Percentiles rank a stretch among this genome's conserved stretches.
Conservation (phyloP, 2,329 filamentous ascomycete genomes). For the Truncatella angustata region DNA sequence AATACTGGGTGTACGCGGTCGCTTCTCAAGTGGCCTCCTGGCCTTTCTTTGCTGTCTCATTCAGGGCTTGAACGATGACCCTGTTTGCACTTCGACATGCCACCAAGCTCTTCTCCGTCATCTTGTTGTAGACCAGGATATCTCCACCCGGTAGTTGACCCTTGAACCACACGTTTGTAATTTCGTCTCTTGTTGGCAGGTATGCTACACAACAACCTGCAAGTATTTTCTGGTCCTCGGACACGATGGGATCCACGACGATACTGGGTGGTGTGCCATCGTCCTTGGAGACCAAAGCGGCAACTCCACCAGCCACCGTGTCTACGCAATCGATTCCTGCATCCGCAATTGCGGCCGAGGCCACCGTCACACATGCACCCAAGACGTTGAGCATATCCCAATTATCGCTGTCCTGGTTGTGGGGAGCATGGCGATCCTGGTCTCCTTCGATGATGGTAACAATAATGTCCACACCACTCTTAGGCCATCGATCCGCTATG, state of each 20-base stretch:
- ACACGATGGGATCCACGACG: conserved; percentile 78
- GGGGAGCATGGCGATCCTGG: conserved; percentile 62
- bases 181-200: conserved; percentile 80
- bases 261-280: conserved; percentile 39
- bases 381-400: conserved; percentile 93
- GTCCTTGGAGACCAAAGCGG: conserved; percentile 63
- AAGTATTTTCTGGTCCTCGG: conserved; percentile 73
- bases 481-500: conserved; percentile 95
- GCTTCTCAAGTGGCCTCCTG: conserved; percentile 15
- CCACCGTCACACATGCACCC: conserved; percentile 88
- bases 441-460: conserved; percentile 93
- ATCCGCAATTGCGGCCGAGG: conserved; percentile 88
- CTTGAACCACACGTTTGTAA: conserved; percentile 94
- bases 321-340: conserved; percentile 96
- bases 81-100: conserved; percentile 41
- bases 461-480: conserved; percentile 93
- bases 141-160: conserved; percentile 55
- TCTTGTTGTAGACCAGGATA: conserved; percentile 35
- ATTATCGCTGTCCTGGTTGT: conserved; percentile 56
- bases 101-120: conserved; percentile 40
- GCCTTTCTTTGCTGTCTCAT: conserved; percentile 31
- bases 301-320: conserved; percentile 83
- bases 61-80: conserved; percentile 38
- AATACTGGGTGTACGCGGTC: neutral
- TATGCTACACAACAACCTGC: conserved; percentile 91